These are phyloP conservation scores for Pythium rhizo-oryzae DNA, from an alignment of 352 stramenopile species.

Conservation along the genomic window DNA sequence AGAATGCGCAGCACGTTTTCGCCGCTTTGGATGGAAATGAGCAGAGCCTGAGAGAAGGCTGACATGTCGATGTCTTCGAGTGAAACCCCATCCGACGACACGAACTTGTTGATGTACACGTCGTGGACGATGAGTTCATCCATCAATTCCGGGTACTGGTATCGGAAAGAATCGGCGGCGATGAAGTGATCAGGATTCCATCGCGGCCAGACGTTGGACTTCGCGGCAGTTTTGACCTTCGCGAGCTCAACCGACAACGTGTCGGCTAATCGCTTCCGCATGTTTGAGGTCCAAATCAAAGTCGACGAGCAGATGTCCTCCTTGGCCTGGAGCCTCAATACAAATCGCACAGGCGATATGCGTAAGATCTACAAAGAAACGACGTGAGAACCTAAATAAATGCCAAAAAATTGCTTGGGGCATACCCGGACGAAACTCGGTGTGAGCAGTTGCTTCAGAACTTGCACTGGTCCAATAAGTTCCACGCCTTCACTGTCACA, in stretches of 20 bases:
- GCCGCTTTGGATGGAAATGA: constrained; percentile 84
- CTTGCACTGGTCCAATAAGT: constrained; percentile 38
- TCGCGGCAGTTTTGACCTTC: constrained; percentile 68
- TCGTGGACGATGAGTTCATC: constrained; percentile 80
- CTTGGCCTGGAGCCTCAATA: constrained; percentile 55
- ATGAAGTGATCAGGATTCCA: constrained; percentile 87
- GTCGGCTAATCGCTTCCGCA: constrained; percentile 57
- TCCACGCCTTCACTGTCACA: constrained; percentile 41
- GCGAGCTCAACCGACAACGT: constrained; percentile 56
- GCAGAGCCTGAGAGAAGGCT: constrained; percentile 69
- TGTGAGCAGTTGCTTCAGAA: constrained; percentile 79
- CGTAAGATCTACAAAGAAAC: constrained; percentile 50
- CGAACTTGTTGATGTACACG: constrained; percentile 85
- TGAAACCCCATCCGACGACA: constrained; percentile 53
- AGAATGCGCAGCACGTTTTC: constrained; percentile 83
- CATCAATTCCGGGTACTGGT: constrained; percentile 76
- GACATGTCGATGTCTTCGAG: constrained; percentile 78
- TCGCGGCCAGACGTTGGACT: constrained; percentile 59
- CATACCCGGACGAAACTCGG: constrained; percentile 78
- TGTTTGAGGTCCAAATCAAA: constrained; percentile 74
- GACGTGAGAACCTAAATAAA: background rate
- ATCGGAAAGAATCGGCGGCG: constrained; percentile 84
- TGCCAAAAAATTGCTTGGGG: background rate
- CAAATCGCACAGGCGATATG: constrained; percentile 61
- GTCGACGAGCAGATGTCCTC: constrained; percentile 69